Conservation (phyloP, 176 grass and related monocot species). For the Triticum aestivum region IWGSC_CS_RefSeq_v2.1 NC_057803.1:599977622-599978121, state of each 20-base stretch:
- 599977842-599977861: slow-evolving; percentile 59
- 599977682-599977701: too few species aligned
- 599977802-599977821: not conserved
- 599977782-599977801: not conserved
- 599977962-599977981: slow-evolving; percentile 54
- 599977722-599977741: not conserved
- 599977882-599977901: slow-evolving; percentile 27
- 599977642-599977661: too few species aligned
- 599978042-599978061: slow-evolving; percentile 50
- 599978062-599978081: not conserved
- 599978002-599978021: slow-evolving; percentile 4
- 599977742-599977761: slow-evolving; percentile 26
- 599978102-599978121: slow-evolving; percentile 17
- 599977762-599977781: not conserved
- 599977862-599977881: slow-evolving; percentile 34
- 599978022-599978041: slow-evolving; percentile 55
- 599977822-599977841: not conserved
- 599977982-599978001: slow-evolving; percentile 25
- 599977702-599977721: too few species aligned
- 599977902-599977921: slow-evolving; percentile 58
- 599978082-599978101: slow-evolving; percentile 13
- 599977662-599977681: too few species aligned
- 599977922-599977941: slow-evolving; percentile 49
- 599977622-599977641: too few species aligned
- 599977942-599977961: slow-evolving; percentile 30